Base-by-base conservation (phyloP, 169 alveolate genomes). In the Plasmodium falciparum region DNA sequence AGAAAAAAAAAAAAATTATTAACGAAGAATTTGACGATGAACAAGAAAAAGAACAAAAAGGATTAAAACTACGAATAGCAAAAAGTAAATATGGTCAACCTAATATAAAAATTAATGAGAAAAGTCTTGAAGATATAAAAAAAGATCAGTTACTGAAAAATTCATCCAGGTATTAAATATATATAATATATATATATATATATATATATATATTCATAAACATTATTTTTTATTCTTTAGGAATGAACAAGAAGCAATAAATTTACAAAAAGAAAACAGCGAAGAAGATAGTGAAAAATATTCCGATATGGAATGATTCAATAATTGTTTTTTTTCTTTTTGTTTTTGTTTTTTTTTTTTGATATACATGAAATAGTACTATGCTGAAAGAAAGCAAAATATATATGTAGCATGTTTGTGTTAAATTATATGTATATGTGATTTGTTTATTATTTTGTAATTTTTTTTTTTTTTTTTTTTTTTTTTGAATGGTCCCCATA, bases 1-100 rank as follows among this genome's bases (percentile, higher is more conserved):
- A 69, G 59, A 49, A 29, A 39, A 80, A 26, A 63, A 69, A 66
- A 33, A 80, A 69, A 80, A 15, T 67, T 4, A 56, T 69, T 73
- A 63, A 50, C 33, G 90, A 80, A 80, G 90, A 80, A 80, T 80
- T 80, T 72, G 90, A 80, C n/a, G 90, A 80, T 4, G 90, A 80
- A 26, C 62, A 69, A 43, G 90, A 80, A 80, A 69, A 69, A 13
- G 74, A 69, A 69, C 43, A 71, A 49, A 80, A 69, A 49, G 90
- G 90, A 2, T 49, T 80, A 69, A 52, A 80, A 80, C 29, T 80
- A 54, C 71, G 90, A 56, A 94, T 94, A 22, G 93, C 93, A 58
- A 95, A 94, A 74, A 91, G 95, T 24, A 93, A 90, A 54, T 73
- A 54, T 56, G 96, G 96, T 1, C 59, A 92, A 11, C 96, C 96